Percentiles rank a stretch among this genome's conserved stretches.
Evolutionary conservation across 805 yeast species (phyloP).

Genomic region (Starmerella geochares): DNA sequence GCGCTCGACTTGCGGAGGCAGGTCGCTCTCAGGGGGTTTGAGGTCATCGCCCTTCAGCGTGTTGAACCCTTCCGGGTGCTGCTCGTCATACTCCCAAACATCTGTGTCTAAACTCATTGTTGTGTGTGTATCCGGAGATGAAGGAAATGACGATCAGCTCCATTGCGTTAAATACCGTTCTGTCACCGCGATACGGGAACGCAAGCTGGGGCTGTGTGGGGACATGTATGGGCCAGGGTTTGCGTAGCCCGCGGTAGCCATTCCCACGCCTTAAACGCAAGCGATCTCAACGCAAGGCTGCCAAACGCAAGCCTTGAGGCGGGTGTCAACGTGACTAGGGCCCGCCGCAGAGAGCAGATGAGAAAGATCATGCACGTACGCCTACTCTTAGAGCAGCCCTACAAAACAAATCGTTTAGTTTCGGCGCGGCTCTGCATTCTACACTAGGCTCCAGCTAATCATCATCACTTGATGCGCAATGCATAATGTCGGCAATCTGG

Average conservation of each 20-base stretch:
- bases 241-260: slow-evolving; percentile 1
- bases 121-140: not conserved
- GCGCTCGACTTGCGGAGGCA: slow-evolving; percentile 16
- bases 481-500: too few species aligned
- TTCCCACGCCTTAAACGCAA: not conserved
- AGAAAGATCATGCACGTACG: too few species aligned
- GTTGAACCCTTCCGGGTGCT: slow-evolving; percentile 19
- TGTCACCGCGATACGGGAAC: slow-evolving; percentile 4
- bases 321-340: not conserved
- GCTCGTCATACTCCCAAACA: slow-evolving; percentile 17
- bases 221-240: not conserved
- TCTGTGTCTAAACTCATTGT: slow-evolving; percentile 5
- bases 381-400: too few species aligned
- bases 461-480: too few species aligned
- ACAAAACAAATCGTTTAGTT: too few species aligned
- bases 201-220: slow-evolving; percentile 4
- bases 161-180: not conserved
- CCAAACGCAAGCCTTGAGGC: not conserved
- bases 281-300: not conserved
- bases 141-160: not conserved
- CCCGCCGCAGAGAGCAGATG: too few species aligned
- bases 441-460: too few species aligned
- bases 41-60: slow-evolving; percentile 18
- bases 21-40: slow-evolving; percentile 17
- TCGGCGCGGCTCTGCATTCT: too few species aligned